Evolutionary conservation across 2,329 filamentous ascomycete genomes (phyloP).

Genomic region (Gnomoniopsis sp.): DNA sequence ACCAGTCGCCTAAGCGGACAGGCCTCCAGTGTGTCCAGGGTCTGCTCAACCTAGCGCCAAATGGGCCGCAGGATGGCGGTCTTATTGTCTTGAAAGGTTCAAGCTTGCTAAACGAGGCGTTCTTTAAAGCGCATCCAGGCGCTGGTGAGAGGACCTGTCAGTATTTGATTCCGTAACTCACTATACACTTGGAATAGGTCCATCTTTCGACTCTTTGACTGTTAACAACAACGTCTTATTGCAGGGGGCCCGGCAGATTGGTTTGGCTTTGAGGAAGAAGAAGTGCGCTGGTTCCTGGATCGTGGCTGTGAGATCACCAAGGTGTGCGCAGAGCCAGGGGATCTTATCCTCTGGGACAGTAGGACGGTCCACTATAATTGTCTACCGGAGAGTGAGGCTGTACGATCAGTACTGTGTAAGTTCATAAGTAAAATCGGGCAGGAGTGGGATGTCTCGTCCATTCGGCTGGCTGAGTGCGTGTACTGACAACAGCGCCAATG

Average conservation of each 20-base stretch:
- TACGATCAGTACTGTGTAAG: slow-evolving; percentile 6
- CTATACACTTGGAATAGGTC: no score
- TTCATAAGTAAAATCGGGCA: no score
- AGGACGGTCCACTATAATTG: slow-evolving; percentile 29
- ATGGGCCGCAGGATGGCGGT: slow-evolving; percentile 34
- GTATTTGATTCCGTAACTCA: no score
- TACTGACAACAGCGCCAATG: background rate
- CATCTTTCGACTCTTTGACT: no score
- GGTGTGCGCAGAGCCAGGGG: slow-evolving; percentile 32
- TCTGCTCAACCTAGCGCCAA: slow-evolving; percentile 27
- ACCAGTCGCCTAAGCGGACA: slow-evolving; percentile 25
- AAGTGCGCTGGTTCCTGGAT: slow-evolving; percentile 31
- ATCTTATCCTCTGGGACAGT: slow-evolving; percentile 35
- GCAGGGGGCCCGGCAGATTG: slow-evolving; percentile 24
- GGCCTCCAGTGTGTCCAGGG: slow-evolving; percentile 30
- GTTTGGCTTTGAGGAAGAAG: slow-evolving; percentile 27
- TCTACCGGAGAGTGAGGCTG: slow-evolving; percentile 1
- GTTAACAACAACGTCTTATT: background rate
- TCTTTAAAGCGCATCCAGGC: slow-evolving; percentile 26
- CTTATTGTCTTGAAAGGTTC: slow-evolving; percentile 32
- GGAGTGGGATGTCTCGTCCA: no score
- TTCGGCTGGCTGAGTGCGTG: background rate
- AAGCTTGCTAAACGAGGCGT: slow-evolving; percentile 29
- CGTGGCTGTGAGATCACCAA: slow-evolving; percentile 29
- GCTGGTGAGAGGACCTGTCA: background rate